Base-by-base conservation (phyloP, 352 stramenopile species). In the Phytophthora fragariaefolia region DNA sequence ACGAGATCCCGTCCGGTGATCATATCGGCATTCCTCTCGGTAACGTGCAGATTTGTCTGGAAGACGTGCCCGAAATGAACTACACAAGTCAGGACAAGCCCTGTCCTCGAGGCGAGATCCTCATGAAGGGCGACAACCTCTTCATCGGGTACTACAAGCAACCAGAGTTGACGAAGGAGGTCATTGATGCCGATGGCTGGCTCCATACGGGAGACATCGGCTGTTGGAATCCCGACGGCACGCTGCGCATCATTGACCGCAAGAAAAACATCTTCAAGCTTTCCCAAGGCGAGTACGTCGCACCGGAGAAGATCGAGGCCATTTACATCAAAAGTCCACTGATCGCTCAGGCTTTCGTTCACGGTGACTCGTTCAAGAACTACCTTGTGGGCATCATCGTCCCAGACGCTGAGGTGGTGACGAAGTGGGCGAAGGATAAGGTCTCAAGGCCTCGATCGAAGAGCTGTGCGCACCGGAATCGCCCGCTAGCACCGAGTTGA, bases 121-220 rank as follows among this genome's bases (percentile, higher is more conserved):
- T 98, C 17, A 89, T 96, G 51, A 83, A 82, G 27, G 92, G 94
- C 22, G 69, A 73, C 15, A 96, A 91, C 56, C 72, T 98, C 6
- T 94, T 96, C 53, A 67, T 77, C 47, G 96, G 96, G 1, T 99
- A 99, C 80, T 98, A 98, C 83, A 98, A 98, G 59, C 91, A 99
- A 63, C 76, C 83, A 0, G 89, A 97, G 64, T 91, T 94, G 27
- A 99, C 96, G 0, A 74, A 75, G 7, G 90, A 98, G 65, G 88
- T 84, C 2, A 83, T 99, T 20, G 91, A 98, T 55, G 79, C 73
- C 7, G 92, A 95, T n/a, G 96, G 96, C 15, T 99, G 92, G 89
- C 97, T 99, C 59, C 92, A 98, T 74, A 99, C 97, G 3, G 97
- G 97, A 20, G 97, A 99, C 78, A 98, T 99, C 49, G 97, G 93